Base-by-base conservation (phyloP, 169 alveolate species). In the Plasmodium sp. region DNA sequence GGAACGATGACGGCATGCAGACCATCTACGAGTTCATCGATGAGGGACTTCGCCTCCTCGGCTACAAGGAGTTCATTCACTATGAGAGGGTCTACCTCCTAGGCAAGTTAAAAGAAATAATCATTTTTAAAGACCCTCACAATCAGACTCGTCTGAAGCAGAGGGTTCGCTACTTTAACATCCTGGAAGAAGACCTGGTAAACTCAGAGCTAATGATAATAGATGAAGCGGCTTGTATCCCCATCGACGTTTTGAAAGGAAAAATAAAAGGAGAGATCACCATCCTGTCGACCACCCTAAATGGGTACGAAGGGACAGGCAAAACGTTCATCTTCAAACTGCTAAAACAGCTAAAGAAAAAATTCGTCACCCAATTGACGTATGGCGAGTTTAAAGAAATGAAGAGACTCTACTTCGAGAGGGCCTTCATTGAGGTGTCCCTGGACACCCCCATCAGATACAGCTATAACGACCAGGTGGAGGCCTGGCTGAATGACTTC, bases 141-240 rank as follows among this genome's bases (percentile, higher is more conserved):
- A 22, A 94, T 41, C 48, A 86, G 36, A 91, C 93, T 93, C 33
- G 95, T 92, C 77, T 92, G 84, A 41, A 95, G 91, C 96, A 96
- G 93, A 80, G 94, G 96, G 81, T 96, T 22, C 27, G 88, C 41
- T 62, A 81, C 62, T 16, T 95, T 92, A 48, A 94, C 54, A 85
- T 93, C 12, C 39, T 91, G 56, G 82, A 93, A 85, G 85, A 93
- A 1, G 81, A 93, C 27, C 96, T 94, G 14, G 83, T 94, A 75
- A 93, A 93, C 67, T 96, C 99, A 56, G 99, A 99, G 92, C 96
- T 99, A 54, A 98, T 99, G 92, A 99, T 99, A 36, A 98, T 99
- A 84, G 99, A 99, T 93, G 99, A 99, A 96, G 99, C 99, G 1
- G 99, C 99, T n/a, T 99, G 99, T 71, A 99, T 99, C 31, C 99